Evolutionary conservation across 805 yeast genomes (phyloP).

Genomic region (Clavispora carvajalis): DNA sequence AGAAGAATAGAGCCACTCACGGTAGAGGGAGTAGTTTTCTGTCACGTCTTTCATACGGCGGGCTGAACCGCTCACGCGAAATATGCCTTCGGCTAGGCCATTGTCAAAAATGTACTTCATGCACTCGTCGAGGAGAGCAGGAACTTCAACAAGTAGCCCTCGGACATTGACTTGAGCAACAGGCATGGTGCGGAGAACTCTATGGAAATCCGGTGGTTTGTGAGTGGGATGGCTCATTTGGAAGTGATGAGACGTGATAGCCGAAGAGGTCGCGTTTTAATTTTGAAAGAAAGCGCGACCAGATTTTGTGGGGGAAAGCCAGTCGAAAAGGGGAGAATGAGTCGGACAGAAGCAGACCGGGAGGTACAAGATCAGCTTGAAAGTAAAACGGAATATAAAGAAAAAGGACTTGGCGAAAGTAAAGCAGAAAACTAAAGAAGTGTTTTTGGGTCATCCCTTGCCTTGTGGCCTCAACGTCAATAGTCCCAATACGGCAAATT

Average conservation of each 20-base stretch:
- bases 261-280: neutral
- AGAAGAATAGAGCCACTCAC: conserved; percentile 16
- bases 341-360: neutral
- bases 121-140: conserved; percentile 18
- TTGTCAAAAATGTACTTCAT: conserved; percentile 16
- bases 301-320: neutral
- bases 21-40: conserved; percentile 13
- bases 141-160: conserved; percentile 8
- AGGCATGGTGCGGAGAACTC: no score
- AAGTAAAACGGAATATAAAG: no score
- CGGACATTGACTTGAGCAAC: neutral
- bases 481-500: neutral
- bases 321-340: neutral
- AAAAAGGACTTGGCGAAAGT: neutral
- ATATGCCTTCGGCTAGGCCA: conserved; percentile 23
- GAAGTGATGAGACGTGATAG: neutral
- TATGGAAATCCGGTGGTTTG: neutral
- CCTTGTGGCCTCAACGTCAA: neutral
- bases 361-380: neutral
- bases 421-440: no score
- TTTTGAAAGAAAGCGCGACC: neutral
- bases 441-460: neutral
- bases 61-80: conserved; percentile 28
- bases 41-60: conserved; percentile 19
- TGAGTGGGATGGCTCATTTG: neutral